Evolutionary conservation across 495 filamentous ascomycete genomes (phyloP).

Genomic region (Peziza echinospora): DNA sequence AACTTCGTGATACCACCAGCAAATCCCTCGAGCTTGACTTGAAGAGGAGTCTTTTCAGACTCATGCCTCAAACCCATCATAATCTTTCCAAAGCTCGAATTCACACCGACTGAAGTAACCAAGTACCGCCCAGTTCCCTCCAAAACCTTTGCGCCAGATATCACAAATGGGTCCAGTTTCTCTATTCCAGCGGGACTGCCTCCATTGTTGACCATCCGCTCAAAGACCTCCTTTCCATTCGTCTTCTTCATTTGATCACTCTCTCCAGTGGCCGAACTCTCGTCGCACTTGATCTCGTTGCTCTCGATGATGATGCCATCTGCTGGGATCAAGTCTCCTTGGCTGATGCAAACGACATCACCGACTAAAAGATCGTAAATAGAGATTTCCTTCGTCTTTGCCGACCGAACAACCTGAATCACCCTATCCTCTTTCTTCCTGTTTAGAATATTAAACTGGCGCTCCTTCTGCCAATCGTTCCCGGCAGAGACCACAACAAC

Average conservation of each 20-base stretch:
- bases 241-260: slow-evolving; percentile 60
- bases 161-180: slow-evolving; percentile 84
- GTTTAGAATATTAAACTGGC: slow-evolving; percentile 60
- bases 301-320: slow-evolving; percentile 55
- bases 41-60: slow-evolving; percentile 79
- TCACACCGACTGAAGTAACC: slow-evolving; percentile 69
- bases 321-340: slow-evolving; percentile 54
- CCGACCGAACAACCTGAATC: slow-evolving; percentile 56
- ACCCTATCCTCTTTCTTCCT: slow-evolving; percentile 59
- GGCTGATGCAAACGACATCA: slow-evolving; percentile 51
- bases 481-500: slow-evolving; percentile 53
- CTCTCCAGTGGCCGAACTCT: slow-evolving; percentile 68
- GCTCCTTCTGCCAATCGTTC: slow-evolving; percentile 63
- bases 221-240: slow-evolving; percentile 49
- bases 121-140: slow-evolving; percentile 76
- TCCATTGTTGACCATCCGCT: slow-evolving; percentile 50
- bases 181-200: slow-evolving; percentile 32
- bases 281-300: slow-evolving; percentile 58
- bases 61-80: slow-evolving; percentile 86
- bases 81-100: slow-evolving; percentile 76
- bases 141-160: slow-evolving; percentile 78
- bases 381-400: slow-evolving; percentile 47
- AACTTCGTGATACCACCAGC: slow-evolving; percentile 90
- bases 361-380: slow-evolving; percentile 51
- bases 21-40: slow-evolving; percentile 74